phyloP scores from a whole-genome alignment of 129 eudicot genomes.

The Silybum marianum region DNA sequence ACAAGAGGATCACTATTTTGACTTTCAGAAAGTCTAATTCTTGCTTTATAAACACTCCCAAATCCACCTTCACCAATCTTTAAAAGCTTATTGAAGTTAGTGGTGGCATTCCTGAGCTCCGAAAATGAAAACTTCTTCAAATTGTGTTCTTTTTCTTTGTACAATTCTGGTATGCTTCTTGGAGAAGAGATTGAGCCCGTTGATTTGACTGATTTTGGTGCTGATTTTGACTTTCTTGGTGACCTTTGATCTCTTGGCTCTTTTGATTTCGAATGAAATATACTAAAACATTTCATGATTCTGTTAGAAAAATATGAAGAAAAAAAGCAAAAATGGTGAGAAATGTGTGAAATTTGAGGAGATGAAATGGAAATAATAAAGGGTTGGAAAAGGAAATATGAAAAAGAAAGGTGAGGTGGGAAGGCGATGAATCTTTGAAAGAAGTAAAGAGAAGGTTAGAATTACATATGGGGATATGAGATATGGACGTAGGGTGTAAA shows the following conservation, averaged over 20 bases:
- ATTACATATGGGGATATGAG: too few relatives aligned
- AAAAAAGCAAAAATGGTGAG: not conserved
- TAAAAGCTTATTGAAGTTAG: constrained; percentile 63
- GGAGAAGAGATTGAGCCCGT: constrained; percentile 49
- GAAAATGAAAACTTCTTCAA: constrained; percentile 60
- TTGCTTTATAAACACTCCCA: constrained; percentile 82
- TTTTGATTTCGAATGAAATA: constrained; percentile 27
- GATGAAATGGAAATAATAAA: not conserved
- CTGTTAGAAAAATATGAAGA: too few relatives aligned
- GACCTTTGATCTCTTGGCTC: constrained; percentile 26
- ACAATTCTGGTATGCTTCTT: constrained; percentile 54
- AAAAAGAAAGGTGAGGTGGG: not conserved
- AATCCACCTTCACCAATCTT: constrained; percentile 91
- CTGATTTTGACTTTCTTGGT: constrained; percentile 21
- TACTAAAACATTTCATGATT: constrained; percentile 37
- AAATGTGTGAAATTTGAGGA: not conserved
- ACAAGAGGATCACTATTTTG: constrained; percentile 41
- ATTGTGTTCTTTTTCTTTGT: constrained; percentile 51
- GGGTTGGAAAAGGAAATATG: not conserved
- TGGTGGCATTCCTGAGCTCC: constrained; percentile 71
- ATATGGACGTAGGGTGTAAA: not conserved
- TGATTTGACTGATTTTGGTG: constrained; percentile 47
- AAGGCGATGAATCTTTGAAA: constrained; percentile 11
- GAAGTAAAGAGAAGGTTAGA: constrained; percentile 2
- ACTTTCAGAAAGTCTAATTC: constrained; percentile 46